phyloP scores from a whole-genome alignment of 257 asterid species.

The Nicotiana tomentosiformis region DNA sequence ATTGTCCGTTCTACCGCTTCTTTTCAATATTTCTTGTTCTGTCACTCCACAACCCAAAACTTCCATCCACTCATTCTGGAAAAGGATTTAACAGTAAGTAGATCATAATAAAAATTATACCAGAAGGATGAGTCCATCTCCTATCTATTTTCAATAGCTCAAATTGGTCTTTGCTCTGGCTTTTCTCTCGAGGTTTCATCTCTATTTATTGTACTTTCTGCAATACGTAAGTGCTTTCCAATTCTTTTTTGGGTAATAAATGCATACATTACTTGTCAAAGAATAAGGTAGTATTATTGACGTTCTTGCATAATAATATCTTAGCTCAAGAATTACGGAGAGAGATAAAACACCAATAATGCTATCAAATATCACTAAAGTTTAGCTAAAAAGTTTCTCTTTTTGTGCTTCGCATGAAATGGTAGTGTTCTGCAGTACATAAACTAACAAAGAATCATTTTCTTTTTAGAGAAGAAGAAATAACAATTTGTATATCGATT shows the following conservation, averaged over 20 bases:
- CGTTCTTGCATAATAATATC: not conserved
- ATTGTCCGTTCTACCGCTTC: slow-evolving; percentile 55
- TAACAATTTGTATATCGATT: not conserved
- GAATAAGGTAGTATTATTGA: not conserved
- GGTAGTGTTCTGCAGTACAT: not conserved
- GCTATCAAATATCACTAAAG: not conserved
- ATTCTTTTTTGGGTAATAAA: not conserved
- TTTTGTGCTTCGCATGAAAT: not conserved
- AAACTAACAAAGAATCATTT: not conserved
- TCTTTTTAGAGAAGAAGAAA: not conserved
- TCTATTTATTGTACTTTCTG: not conserved
- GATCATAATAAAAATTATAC: not conserved
- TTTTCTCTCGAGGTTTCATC: not conserved
- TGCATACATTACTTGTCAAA: not conserved
- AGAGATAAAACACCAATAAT: not conserved
- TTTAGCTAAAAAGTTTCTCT: not conserved
- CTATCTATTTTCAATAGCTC: not conserved
- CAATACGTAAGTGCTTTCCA: not conserved
- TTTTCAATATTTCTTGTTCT: slow-evolving; percentile 92
- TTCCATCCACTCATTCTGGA: slow-evolving; percentile 92
- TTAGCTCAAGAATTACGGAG: not conserved
- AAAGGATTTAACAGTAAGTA: slow-evolving; percentile 10
- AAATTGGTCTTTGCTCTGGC: not conserved
- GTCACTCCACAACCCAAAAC: slow-evolving; percentile 97
- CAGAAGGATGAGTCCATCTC: not conserved